Base-by-base conservation (phyloP, 192 early-diverging fungal genomes). In the Coemansia asiatica region DNA sequence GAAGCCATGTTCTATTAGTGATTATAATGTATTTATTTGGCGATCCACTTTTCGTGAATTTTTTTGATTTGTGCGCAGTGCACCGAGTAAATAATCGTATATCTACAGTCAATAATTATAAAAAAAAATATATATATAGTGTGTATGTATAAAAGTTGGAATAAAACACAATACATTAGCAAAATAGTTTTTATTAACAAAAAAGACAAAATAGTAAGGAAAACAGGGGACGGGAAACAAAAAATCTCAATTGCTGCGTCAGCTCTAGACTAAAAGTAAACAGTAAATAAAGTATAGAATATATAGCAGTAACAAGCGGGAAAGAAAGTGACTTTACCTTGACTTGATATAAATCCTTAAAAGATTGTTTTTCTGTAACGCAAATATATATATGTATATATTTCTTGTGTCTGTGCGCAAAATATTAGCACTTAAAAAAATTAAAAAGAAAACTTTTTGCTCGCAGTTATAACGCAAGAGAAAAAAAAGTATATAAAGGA, bases 1-100 rank as follows among this genome's bases (percentile, higher is more conserved):
- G 63, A 64, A 29, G 56, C 35, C 57, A 71, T 68, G 6, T 55
- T 35, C 22, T 63, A 31, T 53, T 63, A 22, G 18, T 50, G n/a
- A n/a, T 33, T 33, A 33, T 33, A 6, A 33, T 33, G 3, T 33
- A 8, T 6, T 33, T 8, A 8, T 8, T 33, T 8, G 3, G 31
- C 31, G 3, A 3, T 33, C 31, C 3, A 33, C 31, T 33, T 6
- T 33, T 3, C 31, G 3, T 3, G 31, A 33, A 33, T 33, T 6
- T 6, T 33, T 33, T 3, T 33, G 31, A 33, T 33, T 33, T 33
- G 3, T 33, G 31, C 31, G 31, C 3, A 8, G 31, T 12, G 47
- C 16, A 15, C 19, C 19, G 47, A 19, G 10, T 48, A 25, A 12
- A 2, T 6, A 12, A 2, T 6, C 31, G n/a, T 55, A 46, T 64